A percentile compares a stretch with the other conserved stretches of the same genome.
phyloP scores from a whole-genome alignment of 371 early-diverging fungal species.

The Saksenaea oblongispora region DNA sequence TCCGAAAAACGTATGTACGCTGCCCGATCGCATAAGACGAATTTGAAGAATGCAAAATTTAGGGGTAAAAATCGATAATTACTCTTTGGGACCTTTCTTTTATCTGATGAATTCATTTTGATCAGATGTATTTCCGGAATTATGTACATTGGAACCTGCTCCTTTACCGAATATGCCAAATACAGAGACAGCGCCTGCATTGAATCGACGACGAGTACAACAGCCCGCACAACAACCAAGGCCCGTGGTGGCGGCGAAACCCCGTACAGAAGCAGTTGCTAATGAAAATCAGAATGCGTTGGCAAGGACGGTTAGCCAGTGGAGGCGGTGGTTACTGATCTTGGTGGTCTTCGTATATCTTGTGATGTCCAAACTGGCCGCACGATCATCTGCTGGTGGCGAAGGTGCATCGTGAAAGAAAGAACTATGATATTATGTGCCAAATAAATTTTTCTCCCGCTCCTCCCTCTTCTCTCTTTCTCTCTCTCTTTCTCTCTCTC shows the following conservation, averaged over 20 bases:
- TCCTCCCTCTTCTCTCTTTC: not conserved
- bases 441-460: not conserved
- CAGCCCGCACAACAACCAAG: slow-evolving; percentile 11
- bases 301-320: slow-evolving; percentile 42
- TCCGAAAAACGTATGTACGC: slow-evolving; percentile 81
- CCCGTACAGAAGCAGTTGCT: not conserved
- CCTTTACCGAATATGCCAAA: slow-evolving; percentile 43
- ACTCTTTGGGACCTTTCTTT: not conserved
- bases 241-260: not conserved
- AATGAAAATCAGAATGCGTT: slow-evolving; percentile 23
- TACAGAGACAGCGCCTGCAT: slow-evolving; percentile 2
- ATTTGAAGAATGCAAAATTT: slow-evolving; percentile 73
- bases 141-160: slow-evolving; percentile 60
- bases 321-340: slow-evolving; percentile 59
- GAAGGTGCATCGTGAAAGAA: slow-evolving; percentile 2
- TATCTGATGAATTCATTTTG: not conserved
- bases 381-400: slow-evolving; percentile 29
- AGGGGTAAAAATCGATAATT: slow-evolving; percentile 50
- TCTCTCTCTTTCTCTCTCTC: slow-evolving; percentile 5
- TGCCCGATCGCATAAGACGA: slow-evolving; percentile 76
- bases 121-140: slow-evolving; percentile 76
- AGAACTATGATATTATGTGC: not conserved
- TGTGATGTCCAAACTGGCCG: slow-evolving; percentile 42
- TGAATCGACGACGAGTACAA: slow-evolving; percentile 14
- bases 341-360: slow-evolving; percentile 57